phyloP scores from a whole-genome alignment of 2,329 filamentous ascomycete genomes.

The Chaetothyriales sp. region DNA sequence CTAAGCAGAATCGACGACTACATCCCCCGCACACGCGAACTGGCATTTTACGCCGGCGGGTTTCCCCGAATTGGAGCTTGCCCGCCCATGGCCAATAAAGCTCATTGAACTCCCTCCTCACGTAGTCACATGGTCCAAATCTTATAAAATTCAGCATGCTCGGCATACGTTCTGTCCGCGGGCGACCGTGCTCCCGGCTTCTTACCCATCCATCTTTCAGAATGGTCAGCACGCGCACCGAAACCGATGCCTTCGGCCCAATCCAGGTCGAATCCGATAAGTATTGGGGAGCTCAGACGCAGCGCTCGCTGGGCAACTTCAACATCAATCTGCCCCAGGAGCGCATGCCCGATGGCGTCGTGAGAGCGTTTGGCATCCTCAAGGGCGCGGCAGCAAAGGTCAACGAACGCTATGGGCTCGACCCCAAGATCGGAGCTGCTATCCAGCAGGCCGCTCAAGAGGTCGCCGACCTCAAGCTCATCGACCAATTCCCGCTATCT shows the following conservation, averaged over 20 bases:
- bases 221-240: conserved; percentile 49
- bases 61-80: not conserved
- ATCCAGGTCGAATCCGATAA: conserved; percentile 65
- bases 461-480: conserved; percentile 81
- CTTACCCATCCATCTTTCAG: not conserved
- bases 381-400: conserved; percentile 94
- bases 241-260: conserved; percentile 96
- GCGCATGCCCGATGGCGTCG: conserved; percentile 86
- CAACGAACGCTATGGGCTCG: conserved; percentile 88
- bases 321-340: conserved; percentile 98
- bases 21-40: no score
- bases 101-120: not conserved
- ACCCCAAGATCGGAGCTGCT: conserved; percentile 77
- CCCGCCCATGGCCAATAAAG: not conserved
- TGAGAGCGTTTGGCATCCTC: conserved; percentile 89
- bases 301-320: conserved; percentile 81
- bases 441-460: conserved; percentile 91
- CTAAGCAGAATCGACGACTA: not conserved
- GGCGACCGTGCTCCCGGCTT: not conserved
- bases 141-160: not conserved
- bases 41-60: not conserved
- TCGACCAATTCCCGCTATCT: conserved; percentile 95
- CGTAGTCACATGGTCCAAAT: not conserved
- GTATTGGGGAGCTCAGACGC: conserved; percentile 65
- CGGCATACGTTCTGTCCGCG: not conserved